Percentiles rank a stretch among this genome's conserved stretches.
Conservation (phyloP, 225 moss, liverwort and hornwort genomes). For the Rhytidiadelphus loreus region DNA sequence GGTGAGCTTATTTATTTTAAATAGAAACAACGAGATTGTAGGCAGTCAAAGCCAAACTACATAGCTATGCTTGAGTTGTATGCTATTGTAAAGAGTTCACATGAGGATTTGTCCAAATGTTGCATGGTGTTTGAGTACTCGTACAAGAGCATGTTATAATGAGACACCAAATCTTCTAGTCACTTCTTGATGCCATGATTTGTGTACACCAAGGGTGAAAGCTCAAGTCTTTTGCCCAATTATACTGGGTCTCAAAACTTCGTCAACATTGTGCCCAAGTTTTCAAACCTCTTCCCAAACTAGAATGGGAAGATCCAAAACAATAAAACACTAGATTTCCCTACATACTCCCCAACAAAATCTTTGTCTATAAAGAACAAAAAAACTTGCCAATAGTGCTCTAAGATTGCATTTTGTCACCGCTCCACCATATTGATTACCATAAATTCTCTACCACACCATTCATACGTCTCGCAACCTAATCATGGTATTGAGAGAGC, state of each 20-base stretch:
- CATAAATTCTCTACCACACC: fast-evolving
- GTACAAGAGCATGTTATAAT: fast-evolving
- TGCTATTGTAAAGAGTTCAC: fast-evolving
- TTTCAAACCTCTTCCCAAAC: not conserved
- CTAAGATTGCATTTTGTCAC: not conserved
- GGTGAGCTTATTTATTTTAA: not conserved
- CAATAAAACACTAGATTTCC: not conserved
- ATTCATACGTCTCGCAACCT: fast-evolving
- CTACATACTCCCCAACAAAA: not conserved
- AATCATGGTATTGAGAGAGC: fast-evolving
- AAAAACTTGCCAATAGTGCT: fast-evolving
- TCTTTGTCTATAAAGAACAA: not conserved
- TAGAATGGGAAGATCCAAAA: not conserved
- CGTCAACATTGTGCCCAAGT: not conserved
- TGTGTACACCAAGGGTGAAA: fast-evolving
- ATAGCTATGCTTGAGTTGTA: fast-evolving
- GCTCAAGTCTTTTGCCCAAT: not conserved
- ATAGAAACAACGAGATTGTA: not conserved
- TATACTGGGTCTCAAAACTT: not conserved
- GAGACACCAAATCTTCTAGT: fast-evolving
- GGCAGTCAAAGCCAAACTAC: not conserved
- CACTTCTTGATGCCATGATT: fast-evolving
- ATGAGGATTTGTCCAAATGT: fast-evolving
- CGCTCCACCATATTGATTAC: not conserved
- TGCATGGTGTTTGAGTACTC: fast-evolving